A percentile compares a stretch with the other conserved stretches of the same genome.
Evolutionary conservation across 78 protist species (phyloP).

Genomic region (Chrysochromulina tobinii): DNA sequence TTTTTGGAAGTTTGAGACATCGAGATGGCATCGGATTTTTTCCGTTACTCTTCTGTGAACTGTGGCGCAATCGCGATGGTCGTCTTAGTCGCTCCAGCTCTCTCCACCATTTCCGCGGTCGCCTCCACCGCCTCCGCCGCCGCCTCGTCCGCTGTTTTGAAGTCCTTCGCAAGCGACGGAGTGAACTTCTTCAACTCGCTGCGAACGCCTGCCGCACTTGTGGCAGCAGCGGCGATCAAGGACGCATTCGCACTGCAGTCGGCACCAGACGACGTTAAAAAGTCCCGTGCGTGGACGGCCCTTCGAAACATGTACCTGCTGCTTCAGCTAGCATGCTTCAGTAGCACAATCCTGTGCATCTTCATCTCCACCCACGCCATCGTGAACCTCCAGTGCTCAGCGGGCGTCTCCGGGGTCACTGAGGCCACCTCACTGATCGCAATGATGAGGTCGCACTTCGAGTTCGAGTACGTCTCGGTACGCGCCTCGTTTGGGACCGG

Average conservation of each 20-base stretch:
- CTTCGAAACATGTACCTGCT: background rate
- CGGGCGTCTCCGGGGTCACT: background rate
- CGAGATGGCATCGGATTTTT: no score
- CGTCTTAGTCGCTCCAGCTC: no score
- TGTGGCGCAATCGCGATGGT: no score
- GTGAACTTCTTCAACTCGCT: background rate
- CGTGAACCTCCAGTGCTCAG: background rate
- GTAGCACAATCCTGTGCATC: background rate
- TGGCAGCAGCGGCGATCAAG: background rate
- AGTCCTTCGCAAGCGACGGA: background rate
- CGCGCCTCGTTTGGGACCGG: background rate
- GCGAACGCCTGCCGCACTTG: background rate
- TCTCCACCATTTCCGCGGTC: no score
- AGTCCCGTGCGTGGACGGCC: background rate
- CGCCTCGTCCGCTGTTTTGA: no score
- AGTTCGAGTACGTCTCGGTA: background rate
- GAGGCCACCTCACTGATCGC: background rate
- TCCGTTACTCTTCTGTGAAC: no score
- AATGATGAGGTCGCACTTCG: background rate
- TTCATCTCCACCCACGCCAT: background rate
- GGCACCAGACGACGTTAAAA: background rate
- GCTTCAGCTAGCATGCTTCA: background rate
- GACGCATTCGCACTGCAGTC: background rate
- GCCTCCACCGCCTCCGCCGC: no score
- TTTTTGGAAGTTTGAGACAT: no score